Percentiles rank a stretch among this genome's conserved stretches.
Conservation (phyloP, 1,284 basidiomycete genomes). For the Cerrena zonata region DNA sequence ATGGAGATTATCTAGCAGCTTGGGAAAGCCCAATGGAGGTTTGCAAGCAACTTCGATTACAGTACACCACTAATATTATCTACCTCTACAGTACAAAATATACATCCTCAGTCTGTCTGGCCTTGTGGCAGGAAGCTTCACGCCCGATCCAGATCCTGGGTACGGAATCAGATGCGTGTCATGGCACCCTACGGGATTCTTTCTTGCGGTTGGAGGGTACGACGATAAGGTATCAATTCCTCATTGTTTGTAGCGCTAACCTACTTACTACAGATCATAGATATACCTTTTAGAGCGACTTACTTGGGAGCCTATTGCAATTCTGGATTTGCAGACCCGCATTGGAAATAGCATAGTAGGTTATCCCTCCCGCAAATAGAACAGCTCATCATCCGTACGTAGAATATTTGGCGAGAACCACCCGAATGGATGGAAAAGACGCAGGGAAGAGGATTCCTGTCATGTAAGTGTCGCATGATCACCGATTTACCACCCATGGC, state of each 20-base stretch:
- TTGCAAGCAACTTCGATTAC: slow-evolving; percentile 16
- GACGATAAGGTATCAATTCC: slow-evolving; percentile 70
- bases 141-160: slow-evolving; percentile 68
- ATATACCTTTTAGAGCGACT: slow-evolving; percentile 73
- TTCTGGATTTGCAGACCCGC: slow-evolving; percentile 54
- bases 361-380: slow-evolving; percentile 7
- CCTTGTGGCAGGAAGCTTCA: slow-evolving; percentile 61
- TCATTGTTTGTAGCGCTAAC: neutral
- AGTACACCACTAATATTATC: neutral
- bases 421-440: slow-evolving; percentile 74
- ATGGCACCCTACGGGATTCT: slow-evolving; percentile 81
- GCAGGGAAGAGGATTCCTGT: slow-evolving; percentile 73
- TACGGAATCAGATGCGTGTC: slow-evolving; percentile 69
- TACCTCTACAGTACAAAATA: slow-evolving; percentile 66
- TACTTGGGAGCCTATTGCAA: slow-evolving; percentile 70
- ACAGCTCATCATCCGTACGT: neutral
- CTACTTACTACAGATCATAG: slow-evolving; percentile 33
- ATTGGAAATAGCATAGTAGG: slow-evolving; percentile 55
- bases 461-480: slow-evolving; percentile 50
- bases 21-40: slow-evolving; percentile 83
- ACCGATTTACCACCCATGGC: neutral
- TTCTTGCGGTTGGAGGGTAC: slow-evolving; percentile 75
- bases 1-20: slow-evolving; percentile 72
- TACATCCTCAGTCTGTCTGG: slow-evolving; percentile 73
- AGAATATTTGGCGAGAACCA: slow-evolving; percentile 81